phyloP scores from a whole-genome alignment of 331 rosid species.

The Quercus tomentella region DNA sequence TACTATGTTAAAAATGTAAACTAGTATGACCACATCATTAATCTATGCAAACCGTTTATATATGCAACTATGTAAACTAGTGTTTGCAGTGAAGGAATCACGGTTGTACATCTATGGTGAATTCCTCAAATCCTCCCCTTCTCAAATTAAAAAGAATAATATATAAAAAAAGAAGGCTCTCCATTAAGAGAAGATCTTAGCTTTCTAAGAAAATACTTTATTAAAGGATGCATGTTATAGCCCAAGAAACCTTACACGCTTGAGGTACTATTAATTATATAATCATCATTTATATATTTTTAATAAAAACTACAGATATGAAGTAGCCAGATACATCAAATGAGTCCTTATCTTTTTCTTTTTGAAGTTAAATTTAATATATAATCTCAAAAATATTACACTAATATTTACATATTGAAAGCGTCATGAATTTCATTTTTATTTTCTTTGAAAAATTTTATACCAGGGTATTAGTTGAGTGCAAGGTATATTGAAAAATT shows the following conservation, averaged over 20 bases:
- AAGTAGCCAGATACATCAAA: background rate
- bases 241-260: conserved; percentile 1
- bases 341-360: background rate
- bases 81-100: too few species aligned
- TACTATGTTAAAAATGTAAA: too few species aligned
- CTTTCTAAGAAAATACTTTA: background rate
- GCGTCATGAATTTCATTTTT: conserved; percentile 1
- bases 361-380: background rate
- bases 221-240: background rate
- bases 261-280: conserved; percentile 11
- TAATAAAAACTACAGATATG: background rate
- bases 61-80: too few species aligned
- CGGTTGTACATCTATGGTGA: too few species aligned
- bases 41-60: too few species aligned
- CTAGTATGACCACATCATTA: too few species aligned
- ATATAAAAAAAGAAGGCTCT: too few species aligned
- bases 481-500: conserved; percentile 42
- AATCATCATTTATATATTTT: background rate
- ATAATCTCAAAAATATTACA: background rate
- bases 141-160: too few species aligned
- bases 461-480: conserved; percentile 75
- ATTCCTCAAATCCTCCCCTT: too few species aligned
- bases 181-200: too few species aligned
- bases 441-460: conserved; percentile 4
- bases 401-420: background rate